A percentile compares a stretch with the other conserved stretches of the same genome.
phyloP scores from a whole-genome alignment of 441 rosid species.

The Euphorbia neoarborescens region DNA sequence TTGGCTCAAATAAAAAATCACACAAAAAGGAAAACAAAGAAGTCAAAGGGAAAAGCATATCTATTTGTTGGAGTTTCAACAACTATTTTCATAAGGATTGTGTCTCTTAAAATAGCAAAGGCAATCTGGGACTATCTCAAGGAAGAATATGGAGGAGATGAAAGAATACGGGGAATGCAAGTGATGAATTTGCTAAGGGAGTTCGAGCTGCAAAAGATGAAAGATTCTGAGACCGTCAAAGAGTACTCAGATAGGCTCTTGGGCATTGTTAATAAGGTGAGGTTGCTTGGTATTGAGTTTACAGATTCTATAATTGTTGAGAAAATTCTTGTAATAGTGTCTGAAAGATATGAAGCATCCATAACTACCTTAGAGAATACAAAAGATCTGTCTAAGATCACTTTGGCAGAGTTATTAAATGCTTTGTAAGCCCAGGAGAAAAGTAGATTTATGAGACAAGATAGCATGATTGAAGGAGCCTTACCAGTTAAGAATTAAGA shows the following conservation, averaged over 20 bases:
- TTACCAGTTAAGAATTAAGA: neutral
- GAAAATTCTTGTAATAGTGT: neutral
- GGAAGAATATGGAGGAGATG: no score
- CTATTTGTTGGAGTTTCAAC: constrained; percentile 3
- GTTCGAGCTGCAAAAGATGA: neutral
- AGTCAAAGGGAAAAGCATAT: neutral
- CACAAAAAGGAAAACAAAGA: no score
- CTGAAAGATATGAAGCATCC: constrained; percentile 5
- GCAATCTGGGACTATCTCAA: no score
- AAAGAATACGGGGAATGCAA: neutral
- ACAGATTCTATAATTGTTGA: neutral
- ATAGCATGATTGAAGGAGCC: neutral
- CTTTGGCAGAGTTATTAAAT: neutral
- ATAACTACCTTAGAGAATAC: neutral
- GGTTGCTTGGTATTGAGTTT: constrained; percentile 5
- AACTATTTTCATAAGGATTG: neutral
- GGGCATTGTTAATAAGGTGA: no score
- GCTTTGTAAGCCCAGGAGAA: no score
- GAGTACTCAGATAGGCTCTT: neutral
- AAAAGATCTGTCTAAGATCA: constrained; percentile 9
- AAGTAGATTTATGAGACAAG: neutral
- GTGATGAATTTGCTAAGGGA: neutral
- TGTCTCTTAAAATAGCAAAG: no score
- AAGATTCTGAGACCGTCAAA: neutral
- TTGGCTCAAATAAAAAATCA: no score